phyloP scores from a whole-genome alignment of 2,329 filamentous ascomycete species.

The Xylariaceae sp. region DNA sequence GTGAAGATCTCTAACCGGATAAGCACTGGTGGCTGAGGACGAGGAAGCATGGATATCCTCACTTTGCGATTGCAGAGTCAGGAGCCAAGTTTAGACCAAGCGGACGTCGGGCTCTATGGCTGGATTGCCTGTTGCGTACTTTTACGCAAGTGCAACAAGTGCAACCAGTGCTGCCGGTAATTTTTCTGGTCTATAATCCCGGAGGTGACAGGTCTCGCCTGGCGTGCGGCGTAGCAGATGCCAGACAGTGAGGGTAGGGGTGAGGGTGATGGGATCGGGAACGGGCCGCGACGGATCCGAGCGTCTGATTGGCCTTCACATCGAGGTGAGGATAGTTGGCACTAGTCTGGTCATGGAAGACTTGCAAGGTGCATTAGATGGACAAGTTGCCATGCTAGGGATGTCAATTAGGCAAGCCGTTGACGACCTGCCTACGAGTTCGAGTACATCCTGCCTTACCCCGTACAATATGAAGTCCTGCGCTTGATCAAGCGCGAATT shows the following conservation, averaged over 20 bases:
- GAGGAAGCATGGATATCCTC: neutral
- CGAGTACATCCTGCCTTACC: no score
- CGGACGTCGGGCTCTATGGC: neutral
- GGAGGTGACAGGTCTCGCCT: neutral
- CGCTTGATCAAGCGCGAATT: no score
- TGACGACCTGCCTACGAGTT: no score
- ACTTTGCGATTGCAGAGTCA: neutral
- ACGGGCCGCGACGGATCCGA: neutral
- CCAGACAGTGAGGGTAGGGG: neutral
- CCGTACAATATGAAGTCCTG: no score
- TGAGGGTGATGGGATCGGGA: neutral
- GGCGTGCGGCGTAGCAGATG: neutral
- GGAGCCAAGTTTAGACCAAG: conserved; percentile 9
- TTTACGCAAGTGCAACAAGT: neutral
- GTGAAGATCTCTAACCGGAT: neutral
- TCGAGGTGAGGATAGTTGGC: neutral
- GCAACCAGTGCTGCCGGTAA: neutral
- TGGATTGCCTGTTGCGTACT: neutral
- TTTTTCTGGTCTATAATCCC: neutral
- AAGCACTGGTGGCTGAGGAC: neutral
- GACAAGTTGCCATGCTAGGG: neutral
- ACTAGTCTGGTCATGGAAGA: neutral
- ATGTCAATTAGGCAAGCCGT: neutral
- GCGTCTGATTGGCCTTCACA: neutral
- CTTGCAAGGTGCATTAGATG: neutral